Evolutionary conservation across 176 grass and related monocot species (phyloP), one percentile per base, ranked within the genome.

Genomic region (Aegilops speltoides): DNA sequence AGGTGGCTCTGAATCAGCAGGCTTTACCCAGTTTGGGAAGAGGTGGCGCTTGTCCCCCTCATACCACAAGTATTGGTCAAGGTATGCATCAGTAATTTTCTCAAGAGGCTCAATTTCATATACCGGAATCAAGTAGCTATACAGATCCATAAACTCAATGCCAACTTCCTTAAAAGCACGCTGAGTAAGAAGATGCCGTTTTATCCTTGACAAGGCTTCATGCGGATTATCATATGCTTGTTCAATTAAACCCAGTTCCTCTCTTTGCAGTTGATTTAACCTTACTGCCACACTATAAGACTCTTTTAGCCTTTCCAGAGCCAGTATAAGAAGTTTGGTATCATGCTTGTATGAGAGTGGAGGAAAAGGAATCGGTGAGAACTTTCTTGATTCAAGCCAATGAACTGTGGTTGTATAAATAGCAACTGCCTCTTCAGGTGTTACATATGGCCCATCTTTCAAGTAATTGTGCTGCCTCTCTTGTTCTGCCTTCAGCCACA

Each of bases 151-250:
- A 79, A 98, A 98, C 59, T 98, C 96, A 77, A 98, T 96, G 57
- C 96, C 96, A 74, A 98, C 93, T 92, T 98, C 96, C 81, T 98
- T 96, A 72, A 98, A 98, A 33, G 96, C 96, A 87, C 96, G 96
- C 86, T 98, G 96, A 67, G 96, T 98, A 77, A 98, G 96, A 82
- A 98, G 89, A 81, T 98, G 96, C 10, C 96, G 85, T 74, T 98
- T 98, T 79, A 98, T 98, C 86, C 96, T 98, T 48, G 96, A 98
- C 62, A 98, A 80, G 23, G 92, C 96, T 79, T 98, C 96, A 85
- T 98, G 96, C 36, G 96, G 96, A 84, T 98, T 98, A 87, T 98
- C 96, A 88, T 98, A 98, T 7, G 96, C 96, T 87, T 98, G 96
- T 77, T 98, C 96, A 73, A 98, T 96, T 73, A 96, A 88, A 40